Evolutionary conservation across 768 basidiomycete species (phyloP).

Genomic region (Hydnomerulius pinastri): DNA sequence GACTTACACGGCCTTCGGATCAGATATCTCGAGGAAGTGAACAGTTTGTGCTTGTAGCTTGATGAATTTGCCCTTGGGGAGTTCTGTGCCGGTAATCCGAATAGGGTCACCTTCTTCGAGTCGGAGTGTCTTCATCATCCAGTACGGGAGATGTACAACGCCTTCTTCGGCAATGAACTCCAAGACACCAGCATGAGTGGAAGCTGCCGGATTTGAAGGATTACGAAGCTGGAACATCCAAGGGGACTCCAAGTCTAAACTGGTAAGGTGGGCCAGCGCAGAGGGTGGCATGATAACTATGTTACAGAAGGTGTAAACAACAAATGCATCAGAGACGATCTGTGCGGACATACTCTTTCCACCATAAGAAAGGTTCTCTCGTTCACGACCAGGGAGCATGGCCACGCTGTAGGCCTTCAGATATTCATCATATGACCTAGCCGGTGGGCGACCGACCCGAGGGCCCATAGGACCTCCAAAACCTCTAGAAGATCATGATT

Average conservation of each 20-base stretch:
- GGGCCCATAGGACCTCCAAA: conserved; percentile 53
- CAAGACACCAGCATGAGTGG: conserved; percentile 94
- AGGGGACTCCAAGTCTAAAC: conserved; percentile 84
- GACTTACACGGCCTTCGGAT: conserved; percentile 95
- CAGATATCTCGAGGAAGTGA: conserved; percentile 95
- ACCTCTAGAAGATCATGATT: conserved; percentile 41
- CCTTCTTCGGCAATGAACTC: conserved; percentile 99
- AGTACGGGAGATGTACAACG: conserved; percentile 91
- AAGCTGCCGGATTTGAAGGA: conserved; percentile 77
- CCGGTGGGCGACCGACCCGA: conserved; percentile 49
- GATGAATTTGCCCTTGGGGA: conserved; percentile 92
- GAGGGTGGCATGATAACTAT: conserved; percentile 98
- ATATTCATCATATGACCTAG: conserved; percentile 87
- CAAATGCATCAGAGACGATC: conserved; percentile 12
- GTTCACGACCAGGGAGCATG: conserved; percentile 83
- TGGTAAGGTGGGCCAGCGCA: conserved; percentile 83
- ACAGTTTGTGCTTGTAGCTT: conserved; percentile 96
- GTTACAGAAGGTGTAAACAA: conserved; percentile 4
- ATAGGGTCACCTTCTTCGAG: conserved; percentile 95
- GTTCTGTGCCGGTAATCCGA: conserved; percentile 83
- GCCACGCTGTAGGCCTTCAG: conserved; percentile 94
- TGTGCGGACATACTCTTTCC: conserved; percentile 82
- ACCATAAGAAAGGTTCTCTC: conserved; percentile 93
- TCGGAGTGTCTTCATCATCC: conserved; percentile 99
- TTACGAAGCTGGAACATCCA: conserved; percentile 98